Base-by-base conservation (phyloP, 495 filamentous ascomycete genomes). In the Venustampulla echinocandica region DNA sequence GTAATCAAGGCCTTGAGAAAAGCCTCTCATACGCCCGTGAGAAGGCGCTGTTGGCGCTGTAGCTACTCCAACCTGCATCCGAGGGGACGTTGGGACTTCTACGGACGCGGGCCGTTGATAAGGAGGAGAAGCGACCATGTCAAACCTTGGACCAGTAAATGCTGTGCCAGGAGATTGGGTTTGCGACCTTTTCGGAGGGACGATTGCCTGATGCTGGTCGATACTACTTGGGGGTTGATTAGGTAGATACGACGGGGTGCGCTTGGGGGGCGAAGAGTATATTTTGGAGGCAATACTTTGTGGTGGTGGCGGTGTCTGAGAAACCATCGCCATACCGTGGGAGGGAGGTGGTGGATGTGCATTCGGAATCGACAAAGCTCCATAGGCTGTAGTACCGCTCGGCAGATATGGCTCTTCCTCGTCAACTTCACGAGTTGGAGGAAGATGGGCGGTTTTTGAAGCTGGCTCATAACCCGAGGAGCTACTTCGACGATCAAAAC, bases 141-240 rank as follows among this genome's bases (percentile, higher is more conserved):
- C 52, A 10, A 50, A 27, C 23, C 58, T 61, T 3, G 46, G 46
- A 19, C 56, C 52, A 15, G 50, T 54, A 42, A 55, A 58, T 14
- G 52, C 54, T 53, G 57, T 53, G 24, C 80, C 77, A 5, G 92
- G 90, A 15, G 89, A 95, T 59, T 93, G 87, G 1, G 90, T 95
- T 53, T 87, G 83, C 11, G 90, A 85, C 42, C 89, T 76, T 39
- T 76, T 75, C 7, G 84, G 57, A 7, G 63, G 56, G 10, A 55
- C 37, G 64, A 67, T 57, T 27, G 53, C 37, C 57, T 61, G 53
- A 46, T 74, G 61, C 30, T 66, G 64, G 52, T 43, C 50, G 23
- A 63, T 59, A 30, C 64, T 60, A 51, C 58, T 49, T 49, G 60
- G 53, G 46, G 58, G 32, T 47, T 56, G 56, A 50, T 67, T 61